Conservation (phyloP, 148 eudicot species). For the Rhododendron ferrugineum region DNA sequence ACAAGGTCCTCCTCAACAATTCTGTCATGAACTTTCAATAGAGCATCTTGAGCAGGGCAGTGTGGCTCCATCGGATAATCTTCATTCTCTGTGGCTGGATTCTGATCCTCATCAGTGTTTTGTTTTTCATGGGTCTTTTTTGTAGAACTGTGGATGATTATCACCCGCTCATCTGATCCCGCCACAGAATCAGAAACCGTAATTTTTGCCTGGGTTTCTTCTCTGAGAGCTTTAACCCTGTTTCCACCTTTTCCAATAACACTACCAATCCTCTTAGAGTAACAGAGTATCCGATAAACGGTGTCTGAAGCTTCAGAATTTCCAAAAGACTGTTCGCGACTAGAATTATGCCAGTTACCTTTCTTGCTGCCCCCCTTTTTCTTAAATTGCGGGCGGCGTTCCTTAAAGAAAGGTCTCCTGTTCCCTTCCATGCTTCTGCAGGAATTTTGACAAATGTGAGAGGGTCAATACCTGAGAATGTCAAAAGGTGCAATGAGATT, state of each 20-base stretch:
- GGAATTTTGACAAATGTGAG: background rate
- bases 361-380: conserved; percentile 45
- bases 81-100: conserved; percentile 21
- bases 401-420: conserved; percentile 28
- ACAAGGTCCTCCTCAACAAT: conserved; percentile 57
- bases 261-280: conserved; percentile 64
- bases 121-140: conserved; percentile 18
- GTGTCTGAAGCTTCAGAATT: conserved; percentile 52
- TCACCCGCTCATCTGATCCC: conserved; percentile 74
- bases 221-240: conserved; percentile 65
- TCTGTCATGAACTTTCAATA: conserved; percentile 64
- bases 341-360: conserved; percentile 31
- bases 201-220: conserved; percentile 67
- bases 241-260: conserved; percentile 85
- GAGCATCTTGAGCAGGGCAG: conserved; percentile 80
- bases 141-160: conserved; percentile 48
- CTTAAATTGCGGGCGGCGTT: conserved; percentile 42
- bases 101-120: conserved; percentile 14
- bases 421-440: conserved; percentile 44
- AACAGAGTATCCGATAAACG: conserved; percentile 64
- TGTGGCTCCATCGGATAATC: conserved; percentile 35
- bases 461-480: conserved; percentile 8
- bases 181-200: conserved; percentile 65
- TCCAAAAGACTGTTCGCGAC: conserved; percentile 34
- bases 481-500: conserved; percentile 5